Evolutionary conservation across 768 basidiomycete genomes (phyloP), one percentile per base, ranked within the genome.

Genomic region (Lentinula guzmanii): DNA sequence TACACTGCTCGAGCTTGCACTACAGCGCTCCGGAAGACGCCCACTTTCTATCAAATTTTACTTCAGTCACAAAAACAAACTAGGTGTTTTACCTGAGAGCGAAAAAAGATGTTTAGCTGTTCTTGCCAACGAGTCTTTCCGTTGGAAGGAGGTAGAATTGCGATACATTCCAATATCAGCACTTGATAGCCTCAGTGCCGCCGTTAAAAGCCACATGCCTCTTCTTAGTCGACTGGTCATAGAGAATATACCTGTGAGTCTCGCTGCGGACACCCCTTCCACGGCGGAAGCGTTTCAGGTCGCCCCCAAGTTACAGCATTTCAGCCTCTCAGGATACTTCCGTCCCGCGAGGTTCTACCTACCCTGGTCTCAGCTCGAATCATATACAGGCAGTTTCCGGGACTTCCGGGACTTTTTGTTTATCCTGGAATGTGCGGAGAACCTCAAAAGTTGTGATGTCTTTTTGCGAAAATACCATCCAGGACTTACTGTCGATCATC

Each of bases 71-170:
- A 56, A 39, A 7, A 35, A 56, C 55, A 37, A 13, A 11, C 18
- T 43, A 16, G 55, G 41, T 28, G 41, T 56, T 13, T 42, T 56
- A 16, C 5, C 55, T 21, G 39, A 56, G 13, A 56, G 16, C 15
- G 55, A 56, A 37, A 33, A 56, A 24, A 13, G 15, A 5, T 56
- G 55, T n/a, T 43, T 41, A 11, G 16, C 41, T 7, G 41, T 56
- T 28, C 31, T 56, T 10, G 41, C 41, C 21, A 56, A 24, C 24
- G 9, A 56, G 10, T 56, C 55, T 56, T 56, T 45, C 13, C 55
- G 55, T 42, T 56, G 55, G 55, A 28, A 43, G 15, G 55, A 43
- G 55, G n/a, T 56, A 11, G 55, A 56, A 31, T 11, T 56, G 55
- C 18, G 24, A 41, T 31, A 45, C 55, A 42, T 56, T 15, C 41